Evolutionary conservation across 306 rosid genomes (phyloP), one percentile per base, ranked within the genome.

Genomic region (Quercus cerris): DNA sequence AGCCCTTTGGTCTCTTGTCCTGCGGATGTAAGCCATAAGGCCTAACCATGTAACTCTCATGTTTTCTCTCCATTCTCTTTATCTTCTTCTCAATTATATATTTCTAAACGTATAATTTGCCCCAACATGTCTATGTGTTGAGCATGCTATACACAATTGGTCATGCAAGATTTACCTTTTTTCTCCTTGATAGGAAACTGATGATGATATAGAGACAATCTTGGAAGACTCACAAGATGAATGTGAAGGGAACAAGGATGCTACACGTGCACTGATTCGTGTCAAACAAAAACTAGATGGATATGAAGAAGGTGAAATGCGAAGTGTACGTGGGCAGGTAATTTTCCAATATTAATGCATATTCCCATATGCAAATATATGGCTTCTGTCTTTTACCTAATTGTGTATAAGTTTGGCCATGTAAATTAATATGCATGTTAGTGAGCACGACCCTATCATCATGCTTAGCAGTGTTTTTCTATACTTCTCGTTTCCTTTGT

Each of bases 241-340:
- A 55, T 87, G 82, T 66, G 97, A 92, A 85, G 98, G 98, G 63
- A 94, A 94, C 86, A 92, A 88, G 89, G 98, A 94, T 73, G 98
- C 97, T 73, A 86, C 98, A 12, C 98, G 97, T 56, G 97, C 97
- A 10, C 84, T 94, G 73, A 73, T 94, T 87, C 97, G 98, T 69
- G 98, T 94, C 79, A 94, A 91, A 85, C 95, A 94, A 80, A 94
- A 94, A 82, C 85, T 94, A 71, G 98, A 94, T 83, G 97, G 98
- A 58, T 94, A 91, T 77, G 98, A 92, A 90, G 97, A 91, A 18
- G 97, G 97, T 4, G 98, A 92, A 87, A 89, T 91, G 97, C 89
- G 95, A 76, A 94, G 98, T 71, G 74, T 90, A 63, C 89, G 90
- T 63, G 98, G 98, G 71, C 98, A 94, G 97, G 98, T 94, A 84